Base-by-base conservation (phyloP, 2,329 filamentous ascomycete genomes). In the Arthrobotrys megalospora region DNA sequence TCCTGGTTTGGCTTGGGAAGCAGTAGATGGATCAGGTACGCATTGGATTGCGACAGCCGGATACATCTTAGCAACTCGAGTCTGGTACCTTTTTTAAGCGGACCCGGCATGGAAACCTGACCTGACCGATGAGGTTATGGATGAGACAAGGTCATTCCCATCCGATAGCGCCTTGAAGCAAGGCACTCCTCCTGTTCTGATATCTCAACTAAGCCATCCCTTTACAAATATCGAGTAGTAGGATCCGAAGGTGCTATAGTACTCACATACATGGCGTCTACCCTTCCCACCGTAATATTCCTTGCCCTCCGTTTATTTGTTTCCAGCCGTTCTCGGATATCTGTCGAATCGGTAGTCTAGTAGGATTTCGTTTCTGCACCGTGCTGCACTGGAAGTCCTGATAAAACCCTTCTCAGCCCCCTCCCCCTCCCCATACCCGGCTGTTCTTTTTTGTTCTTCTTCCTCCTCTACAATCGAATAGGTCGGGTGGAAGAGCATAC, bases 51-150 rank as follows among this genome's bases (percentile, higher is more conserved):
- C 69, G 69, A 73, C 60, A 60, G 50, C 69, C 69, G 69, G 55
- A 73, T 73, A 73, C 69, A 65, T 66, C 38, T 73, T 58, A 58
- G 69, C 69, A 73, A 41, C 69, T 73, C 69, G 69, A 73, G 47
- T 73, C 48, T 45, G 69, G 69, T 73, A 73, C 69, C 69, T 73
- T 73, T 73, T 73, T 73, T 50, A 73, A 60, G 69, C 69, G 69
- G 69, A 73, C 69, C 69, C 58, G 53, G 68, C 34, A 50, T 48
- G 16, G 47, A 52, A 41, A 60, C 50, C 52, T 64, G 58, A 65
- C 68, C 58, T 53, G 45, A 66, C 69, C 32, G 69, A 66, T 73
- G 69, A 60, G 45, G 60, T 73, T 66, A 66, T 73, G 60, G 69
- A 66, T 73, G 58, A 73, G 62, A 73, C 69, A 73, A 73, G 69